Percentiles rank a stretch among this genome's conserved stretches.
phyloP scores from a whole-genome alignment of 2,329 filamentous ascomycete species.

The Aspergillus sp. region DNA sequence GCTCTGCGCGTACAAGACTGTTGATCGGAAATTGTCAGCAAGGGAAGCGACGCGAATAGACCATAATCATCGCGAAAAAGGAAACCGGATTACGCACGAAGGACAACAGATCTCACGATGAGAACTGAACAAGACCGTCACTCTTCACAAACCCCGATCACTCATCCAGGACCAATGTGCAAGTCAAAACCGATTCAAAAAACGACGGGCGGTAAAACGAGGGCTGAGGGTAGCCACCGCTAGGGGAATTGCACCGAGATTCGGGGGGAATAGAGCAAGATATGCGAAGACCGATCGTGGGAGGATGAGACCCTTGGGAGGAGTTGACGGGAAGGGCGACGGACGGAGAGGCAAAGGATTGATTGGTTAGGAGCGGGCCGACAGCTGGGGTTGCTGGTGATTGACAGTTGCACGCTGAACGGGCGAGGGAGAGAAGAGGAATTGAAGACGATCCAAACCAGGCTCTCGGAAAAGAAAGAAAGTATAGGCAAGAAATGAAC shows the following conservation, averaged over 20 bases:
- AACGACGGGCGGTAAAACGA: slow-evolving; percentile 1
- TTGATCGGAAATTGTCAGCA: neutral
- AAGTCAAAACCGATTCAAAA: neutral
- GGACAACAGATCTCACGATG: too few relatives aligned
- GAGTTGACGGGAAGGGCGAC: slow-evolving; percentile 4
- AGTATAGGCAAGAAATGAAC: slow-evolving; percentile 5
- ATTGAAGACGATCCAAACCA: neutral
- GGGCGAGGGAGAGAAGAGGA: neutral
- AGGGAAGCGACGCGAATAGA: neutral
- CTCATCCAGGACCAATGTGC: neutral
- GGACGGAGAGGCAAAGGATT: neutral
- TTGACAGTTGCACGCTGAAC: neutral
- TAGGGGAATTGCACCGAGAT: slow-evolving; percentile 7
- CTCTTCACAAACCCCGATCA: neutral
- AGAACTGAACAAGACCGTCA: neutral
- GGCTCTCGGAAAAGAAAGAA: slow-evolving; percentile 1
- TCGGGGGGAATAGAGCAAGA: slow-evolving; percentile 1
- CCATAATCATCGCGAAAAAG: too few relatives aligned
- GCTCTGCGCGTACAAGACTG: neutral
- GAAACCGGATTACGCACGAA: too few relatives aligned
- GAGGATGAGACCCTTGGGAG: slow-evolving; percentile 3
- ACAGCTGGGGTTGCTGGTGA: slow-evolving; percentile 2
- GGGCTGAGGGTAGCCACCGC: slow-evolving; percentile 2
- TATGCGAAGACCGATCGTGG: too few relatives aligned
- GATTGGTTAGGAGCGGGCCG: slow-evolving; percentile 4